Evolutionary conservation across 2,329 filamentous ascomycete species (phyloP), one percentile per base, ranked within the genome.

Genomic region (Diaporthe sp.): DNA sequence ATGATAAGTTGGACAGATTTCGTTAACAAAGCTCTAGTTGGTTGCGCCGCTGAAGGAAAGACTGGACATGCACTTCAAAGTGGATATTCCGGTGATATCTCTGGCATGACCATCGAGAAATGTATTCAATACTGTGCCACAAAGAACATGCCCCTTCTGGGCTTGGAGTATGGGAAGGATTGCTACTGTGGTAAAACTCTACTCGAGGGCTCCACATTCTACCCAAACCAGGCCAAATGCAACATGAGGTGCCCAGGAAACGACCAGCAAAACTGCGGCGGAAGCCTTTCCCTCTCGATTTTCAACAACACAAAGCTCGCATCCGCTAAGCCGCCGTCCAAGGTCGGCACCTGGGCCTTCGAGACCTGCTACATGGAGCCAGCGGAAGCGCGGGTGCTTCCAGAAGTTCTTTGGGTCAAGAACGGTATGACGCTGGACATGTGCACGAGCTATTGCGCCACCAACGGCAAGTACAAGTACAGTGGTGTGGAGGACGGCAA

Each of bases 401-500:
- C 57, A 8, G 57, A 60, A 25, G 33, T 40, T 17, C 35, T 60
- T 13, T 60, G 57, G 57, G 67, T 73, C 17, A 75, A 70, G 47
- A 71, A 35, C 61, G 33, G 28, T 25, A 77, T 78, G 77, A 77
- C 76, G 1, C n/a, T 77, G 12, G 74, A 76, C 13, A 74, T 71
- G 54, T 78, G 77, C 35, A 73, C 70, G 6, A 42, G 42, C 10
- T 77, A 68, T 35, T 77, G 77, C 67, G 45, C 66, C 30, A 69
- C 57, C 57, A 60, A 73, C 33, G 61, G 72, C 40, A 74, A 73
- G 28, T 78, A 77, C 67, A 54, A 58, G 22, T 67, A 75, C 12
- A 69, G 73, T 22, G 78, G 77, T 9, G 52, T 77, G 35, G 78
- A 78, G 58, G 77, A 76, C 33, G 57, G 58, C 9, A 72, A 73